Conservation (phyloP, 2,329 filamentous ascomycete genomes). For the Exserohilum turcica region DNA sequence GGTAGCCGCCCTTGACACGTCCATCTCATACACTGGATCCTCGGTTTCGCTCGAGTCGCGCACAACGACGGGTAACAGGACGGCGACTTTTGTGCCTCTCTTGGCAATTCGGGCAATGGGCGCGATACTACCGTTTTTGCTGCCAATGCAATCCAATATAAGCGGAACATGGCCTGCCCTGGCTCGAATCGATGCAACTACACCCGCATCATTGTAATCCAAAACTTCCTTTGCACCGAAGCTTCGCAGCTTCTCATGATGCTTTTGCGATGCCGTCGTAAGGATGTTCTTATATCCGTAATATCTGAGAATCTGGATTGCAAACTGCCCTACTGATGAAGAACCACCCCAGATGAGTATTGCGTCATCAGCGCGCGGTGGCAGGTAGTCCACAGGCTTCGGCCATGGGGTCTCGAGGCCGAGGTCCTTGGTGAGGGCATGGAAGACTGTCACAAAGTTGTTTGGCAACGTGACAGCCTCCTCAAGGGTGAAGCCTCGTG, state of each 20-base stretch:
- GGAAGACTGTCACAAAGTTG: constrained; percentile 64
- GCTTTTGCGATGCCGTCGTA: constrained; percentile 45
- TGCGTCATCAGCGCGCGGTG: constrained; percentile 35
- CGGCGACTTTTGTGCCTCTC: constrained; percentile 58
- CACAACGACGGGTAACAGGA: constrained; percentile 65
- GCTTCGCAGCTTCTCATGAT: constrained; percentile 46
- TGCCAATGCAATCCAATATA: constrained; percentile 44
- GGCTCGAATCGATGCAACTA: constrained; percentile 37
- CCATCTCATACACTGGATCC: constrained; percentile 61
- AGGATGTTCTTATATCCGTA: constrained; percentile 50
- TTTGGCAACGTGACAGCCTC: constrained; percentile 61
- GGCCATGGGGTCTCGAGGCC: constrained; percentile 63
- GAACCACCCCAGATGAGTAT: constrained; percentile 54
- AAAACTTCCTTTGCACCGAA: constrained; percentile 50
- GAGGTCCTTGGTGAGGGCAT: constrained; percentile 59
- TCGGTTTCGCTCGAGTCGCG: constrained; percentile 56
- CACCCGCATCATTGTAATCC: constrained; percentile 46
- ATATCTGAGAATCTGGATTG: constrained; percentile 51
- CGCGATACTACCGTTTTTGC: constrained; percentile 32
- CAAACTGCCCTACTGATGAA: constrained; percentile 51
- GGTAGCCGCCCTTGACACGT: constrained; percentile 51
- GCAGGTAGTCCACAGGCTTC: constrained; percentile 51
- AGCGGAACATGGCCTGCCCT: constrained; percentile 27
- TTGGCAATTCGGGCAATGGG: constrained; percentile 56
- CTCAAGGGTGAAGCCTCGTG: constrained; percentile 49